Conservation (phyloP, 768 basidiomycete genomes). For the Guyanaporus albipodus region DNA sequence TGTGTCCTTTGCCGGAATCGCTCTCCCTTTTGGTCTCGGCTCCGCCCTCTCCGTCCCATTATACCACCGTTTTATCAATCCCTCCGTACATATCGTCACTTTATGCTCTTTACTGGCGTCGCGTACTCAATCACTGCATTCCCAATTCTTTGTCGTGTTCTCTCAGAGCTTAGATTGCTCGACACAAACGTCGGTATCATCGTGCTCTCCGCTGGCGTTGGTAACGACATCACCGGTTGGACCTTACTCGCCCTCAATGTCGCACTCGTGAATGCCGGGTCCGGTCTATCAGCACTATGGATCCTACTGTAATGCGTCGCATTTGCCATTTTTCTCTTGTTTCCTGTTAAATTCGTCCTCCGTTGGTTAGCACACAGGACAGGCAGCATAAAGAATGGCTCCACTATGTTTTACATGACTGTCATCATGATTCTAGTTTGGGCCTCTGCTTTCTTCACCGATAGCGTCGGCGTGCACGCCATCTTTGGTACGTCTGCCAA, state of each 20-base stretch:
- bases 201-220: constrained; percentile 90
- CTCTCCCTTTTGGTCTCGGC: constrained; percentile 85
- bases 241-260: constrained; percentile 84
- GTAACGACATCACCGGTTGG: constrained; percentile 87
- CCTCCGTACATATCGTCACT: constrained; percentile 72
- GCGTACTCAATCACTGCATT: constrained; percentile 88
- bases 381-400: constrained; percentile 77
- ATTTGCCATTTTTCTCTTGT: constrained; percentile 74
- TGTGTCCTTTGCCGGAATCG: constrained; percentile 80
- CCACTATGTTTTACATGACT: constrained; percentile 89
- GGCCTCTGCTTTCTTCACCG: constrained; percentile 88
- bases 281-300: constrained; percentile 80
- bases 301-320: constrained; percentile 77
- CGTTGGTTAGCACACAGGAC: constrained; percentile 72
- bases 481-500: constrained; percentile 62
- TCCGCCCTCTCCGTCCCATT: constrained; percentile 62
- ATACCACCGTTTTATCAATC: constrained; percentile 55
- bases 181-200: constrained; percentile 91
- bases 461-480: constrained; percentile 87
- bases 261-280: constrained; percentile 85
- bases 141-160: constrained; percentile 80
- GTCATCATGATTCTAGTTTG: constrained; percentile 76
- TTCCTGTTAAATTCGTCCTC: constrained; percentile 59
- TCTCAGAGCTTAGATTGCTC: constrained; percentile 87
- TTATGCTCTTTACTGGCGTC: constrained; percentile 92